A percentile compares a stretch with the other conserved stretches of the same genome.
Evolutionary conservation across 2,329 filamentous ascomycete genomes (phyloP).

Genomic region (Stromatinia cepivora): DNA sequence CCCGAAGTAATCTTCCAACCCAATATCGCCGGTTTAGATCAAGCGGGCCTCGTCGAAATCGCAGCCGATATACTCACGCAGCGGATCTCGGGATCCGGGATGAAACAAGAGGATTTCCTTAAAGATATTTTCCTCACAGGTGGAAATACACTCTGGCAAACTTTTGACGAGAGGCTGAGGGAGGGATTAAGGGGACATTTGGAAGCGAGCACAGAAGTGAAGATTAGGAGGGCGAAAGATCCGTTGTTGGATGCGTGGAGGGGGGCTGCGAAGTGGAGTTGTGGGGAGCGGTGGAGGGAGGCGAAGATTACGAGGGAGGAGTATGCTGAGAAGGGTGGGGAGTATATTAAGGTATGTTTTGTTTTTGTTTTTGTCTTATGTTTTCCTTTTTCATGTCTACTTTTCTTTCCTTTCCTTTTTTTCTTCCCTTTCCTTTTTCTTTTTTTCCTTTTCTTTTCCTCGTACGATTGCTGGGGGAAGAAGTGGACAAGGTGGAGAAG

Average conservation of each 20-base stretch:
- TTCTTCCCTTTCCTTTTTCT: neutral
- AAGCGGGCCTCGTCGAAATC: constrained; percentile 91
- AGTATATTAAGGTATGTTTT: constrained; percentile 76
- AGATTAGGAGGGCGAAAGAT: constrained; percentile 64
- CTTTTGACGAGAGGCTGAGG: constrained; percentile 80
- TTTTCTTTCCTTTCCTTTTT: neutral
- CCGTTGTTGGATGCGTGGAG: constrained; percentile 87
- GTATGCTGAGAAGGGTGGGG: constrained; percentile 86
- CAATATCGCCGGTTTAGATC: constrained; percentile 86
- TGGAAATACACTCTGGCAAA: constrained; percentile 83
- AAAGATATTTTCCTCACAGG: constrained; percentile 91
- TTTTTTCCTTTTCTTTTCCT: neutral
- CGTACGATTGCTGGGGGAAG: neutral
- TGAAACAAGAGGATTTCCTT: constrained; percentile 67
- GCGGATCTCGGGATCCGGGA: constrained; percentile 60
- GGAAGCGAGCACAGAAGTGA: constrained; percentile 53
- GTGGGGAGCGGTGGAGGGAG: constrained; percentile 57
- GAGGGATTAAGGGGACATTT: constrained; percentile 72
- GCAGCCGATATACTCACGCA: constrained; percentile 86
- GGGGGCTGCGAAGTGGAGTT: constrained; percentile 84
- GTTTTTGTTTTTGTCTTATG: neutral
- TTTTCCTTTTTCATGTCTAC: neutral
- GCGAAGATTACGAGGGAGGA: constrained; percentile 76
- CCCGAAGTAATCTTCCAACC: constrained; percentile 94
- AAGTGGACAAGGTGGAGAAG: no score